Base-by-base conservation (phyloP, 73 alveolate genomes). In the Paramecium pentaurelia region DNA sequence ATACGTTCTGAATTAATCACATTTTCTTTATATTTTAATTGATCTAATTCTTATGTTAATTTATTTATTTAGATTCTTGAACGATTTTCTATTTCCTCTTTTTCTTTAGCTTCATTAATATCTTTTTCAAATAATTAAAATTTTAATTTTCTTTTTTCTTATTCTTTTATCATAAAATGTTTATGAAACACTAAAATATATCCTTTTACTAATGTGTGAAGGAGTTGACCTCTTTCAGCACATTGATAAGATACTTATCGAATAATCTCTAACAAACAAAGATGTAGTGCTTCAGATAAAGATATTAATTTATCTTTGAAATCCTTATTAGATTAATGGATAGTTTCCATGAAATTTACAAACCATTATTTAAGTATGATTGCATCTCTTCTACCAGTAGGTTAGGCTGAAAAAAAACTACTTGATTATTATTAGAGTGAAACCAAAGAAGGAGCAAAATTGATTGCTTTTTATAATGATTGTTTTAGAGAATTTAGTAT, bases 361-460 rank as follows among this genome's bases (percentile, higher is more conserved):
- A 80, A 49, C 91, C 91, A 80, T 36, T 49, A 40, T 47, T 47
- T 80, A 44, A 80, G 73, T 9, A 40, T 22, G 49, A 80, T 44
- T 9, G 91, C 91, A 80, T 80, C 91, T 45, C 30, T 14, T 49
- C 91, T 80, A 44, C 91, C 77, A 20, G 91, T 64, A 8, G 91
- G 91, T 80, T 80, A 60, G 5, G 58, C 18, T 8, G 91, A 80
- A 12, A 80, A 80, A 47, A 80, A 80, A 36, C 34, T 54, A 54
- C 70, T 54, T 5, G 70, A 54, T 54, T 54, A 54, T 25, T 54
- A 54, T 54, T 54, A 18, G 36, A 54, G 70, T 3, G 70, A 54
- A 54, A 22, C 70, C 32, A 54, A 54, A 18, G 14, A 5, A 7
- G 70, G 70, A 54, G 70, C 20, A 14, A 37, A 54, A 54, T 54